Evolutionary conservation across 108 stramenopile genomes (phyloP).

Genomic region (Schizochytrium sp.): DNA sequence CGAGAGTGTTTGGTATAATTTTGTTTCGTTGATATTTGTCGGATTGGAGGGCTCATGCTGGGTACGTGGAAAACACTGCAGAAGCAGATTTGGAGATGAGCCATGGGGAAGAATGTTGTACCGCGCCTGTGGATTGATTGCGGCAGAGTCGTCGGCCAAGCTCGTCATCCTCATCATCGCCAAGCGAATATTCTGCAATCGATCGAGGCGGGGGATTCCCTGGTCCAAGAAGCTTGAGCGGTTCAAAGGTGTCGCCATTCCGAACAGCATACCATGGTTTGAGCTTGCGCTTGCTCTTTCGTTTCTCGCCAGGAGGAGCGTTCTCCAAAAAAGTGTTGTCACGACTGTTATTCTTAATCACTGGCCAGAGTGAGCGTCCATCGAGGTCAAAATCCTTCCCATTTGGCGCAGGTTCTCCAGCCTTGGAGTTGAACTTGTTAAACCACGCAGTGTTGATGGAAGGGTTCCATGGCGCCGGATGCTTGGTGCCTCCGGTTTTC

Average conservation of each 20-base stretch:
- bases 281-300: background rate
- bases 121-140: too few species aligned
- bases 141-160: too few species aligned
- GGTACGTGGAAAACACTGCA: too few species aligned
- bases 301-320: too few species aligned
- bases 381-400: conserved; percentile 5
- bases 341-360: background rate
- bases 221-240: background rate
- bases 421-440: background rate
- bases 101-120: too few species aligned
- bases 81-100: too few species aligned
- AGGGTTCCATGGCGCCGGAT: background rate
- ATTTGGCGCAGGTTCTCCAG: background rate
- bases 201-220: background rate
- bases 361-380: background rate
- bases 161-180: too few species aligned
- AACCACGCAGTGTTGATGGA: background rate
- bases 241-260: background rate
- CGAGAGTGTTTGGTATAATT: too few species aligned
- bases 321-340: background rate
- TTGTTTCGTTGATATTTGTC: too few species aligned
- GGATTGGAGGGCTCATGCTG: too few species aligned
- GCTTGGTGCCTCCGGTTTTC: background rate
- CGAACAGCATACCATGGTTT: background rate
- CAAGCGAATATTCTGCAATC: too few species aligned